Conservation (phyloP, 164 flowering plant genomes). For the Umbilicus rupestris region DNA sequence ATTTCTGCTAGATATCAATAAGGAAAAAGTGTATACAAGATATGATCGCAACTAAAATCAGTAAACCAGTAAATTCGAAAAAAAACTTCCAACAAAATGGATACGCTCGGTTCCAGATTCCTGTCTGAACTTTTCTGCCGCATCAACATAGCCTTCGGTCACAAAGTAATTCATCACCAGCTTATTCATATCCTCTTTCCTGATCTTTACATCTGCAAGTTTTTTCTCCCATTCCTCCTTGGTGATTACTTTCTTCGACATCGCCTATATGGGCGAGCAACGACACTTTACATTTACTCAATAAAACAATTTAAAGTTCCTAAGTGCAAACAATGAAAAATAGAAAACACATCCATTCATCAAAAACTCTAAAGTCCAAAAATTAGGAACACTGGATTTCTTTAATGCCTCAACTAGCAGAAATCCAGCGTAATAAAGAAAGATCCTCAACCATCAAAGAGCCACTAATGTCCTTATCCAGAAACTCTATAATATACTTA, state of each 20-base stretch:
- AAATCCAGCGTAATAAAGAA: no score
- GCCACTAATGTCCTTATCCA: no score
- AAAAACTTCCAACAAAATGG: constrained; percentile 19
- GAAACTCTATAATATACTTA: no score
- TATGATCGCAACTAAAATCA: background rate
- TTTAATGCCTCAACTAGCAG: no score
- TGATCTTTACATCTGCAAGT: constrained; percentile 65
- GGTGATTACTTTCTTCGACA: constrained; percentile 75
- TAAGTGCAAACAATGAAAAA: background rate
- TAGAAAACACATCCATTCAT: background rate
- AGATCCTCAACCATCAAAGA: no score
- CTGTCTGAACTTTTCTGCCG: constrained; percentile 64
- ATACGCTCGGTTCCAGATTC: constrained; percentile 97
- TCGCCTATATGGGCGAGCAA: constrained; percentile 29
- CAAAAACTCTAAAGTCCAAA: background rate
- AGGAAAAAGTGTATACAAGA: constrained; percentile 21
- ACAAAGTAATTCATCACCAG: constrained; percentile 96
- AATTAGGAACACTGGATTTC: no score
- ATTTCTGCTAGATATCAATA: constrained; percentile 63
- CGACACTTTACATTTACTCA: background rate
- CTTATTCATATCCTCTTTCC: constrained; percentile 93
- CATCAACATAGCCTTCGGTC: constrained; percentile 94
- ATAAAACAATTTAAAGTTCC: background rate
- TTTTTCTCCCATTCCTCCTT: constrained; percentile 93
- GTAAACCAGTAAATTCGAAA: background rate